phyloP scores from a whole-genome alignment of 768 basidiomycete genomes.

The Lepiota venenata region DNA sequence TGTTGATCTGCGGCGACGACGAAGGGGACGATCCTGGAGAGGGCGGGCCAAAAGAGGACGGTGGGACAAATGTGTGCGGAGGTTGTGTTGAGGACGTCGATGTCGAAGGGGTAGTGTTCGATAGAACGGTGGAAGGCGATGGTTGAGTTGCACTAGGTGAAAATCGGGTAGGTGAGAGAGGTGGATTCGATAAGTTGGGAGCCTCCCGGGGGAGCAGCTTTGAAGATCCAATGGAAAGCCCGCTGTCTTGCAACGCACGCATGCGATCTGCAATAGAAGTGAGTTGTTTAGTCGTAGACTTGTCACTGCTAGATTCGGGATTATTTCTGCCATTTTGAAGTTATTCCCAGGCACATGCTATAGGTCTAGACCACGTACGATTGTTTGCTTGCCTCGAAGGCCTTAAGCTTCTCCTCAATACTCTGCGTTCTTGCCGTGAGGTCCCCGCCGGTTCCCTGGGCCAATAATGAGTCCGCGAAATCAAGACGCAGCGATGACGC shows the following conservation, averaged over 20 bases:
- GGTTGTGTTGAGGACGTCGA: constrained; percentile 37
- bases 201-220: constrained; percentile 60
- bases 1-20: constrained; percentile 55
- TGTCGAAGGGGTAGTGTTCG: constrained; percentile 26
- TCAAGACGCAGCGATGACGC: constrained; percentile 10
- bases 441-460: constrained; percentile 36
- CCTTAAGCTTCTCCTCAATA: constrained; percentile 46
- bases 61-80: constrained; percentile 65
- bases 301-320: constrained; percentile 26
- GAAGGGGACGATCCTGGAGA: constrained; percentile 65
- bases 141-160: constrained; percentile 20
- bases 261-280: constrained; percentile 81
- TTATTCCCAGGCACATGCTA: constrained; percentile 3
- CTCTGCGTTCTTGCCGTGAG: constrained; percentile 31
- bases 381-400: constrained; percentile 33
- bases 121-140: constrained; percentile 24
- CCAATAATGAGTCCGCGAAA: constrained; percentile 6
- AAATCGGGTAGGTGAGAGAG: constrained; percentile 37
- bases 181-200: constrained; percentile 36
- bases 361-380: constrained; percentile 22
- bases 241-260: constrained; percentile 68
- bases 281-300: constrained; percentile 34
- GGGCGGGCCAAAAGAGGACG: constrained; percentile 71
- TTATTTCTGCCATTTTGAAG: constrained; percentile 5
- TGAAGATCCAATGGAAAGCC: constrained; percentile 54